Conservation (phyloP, 2,329 filamentous ascomycete species). For the Lasiodiplodia sp. region DNA sequence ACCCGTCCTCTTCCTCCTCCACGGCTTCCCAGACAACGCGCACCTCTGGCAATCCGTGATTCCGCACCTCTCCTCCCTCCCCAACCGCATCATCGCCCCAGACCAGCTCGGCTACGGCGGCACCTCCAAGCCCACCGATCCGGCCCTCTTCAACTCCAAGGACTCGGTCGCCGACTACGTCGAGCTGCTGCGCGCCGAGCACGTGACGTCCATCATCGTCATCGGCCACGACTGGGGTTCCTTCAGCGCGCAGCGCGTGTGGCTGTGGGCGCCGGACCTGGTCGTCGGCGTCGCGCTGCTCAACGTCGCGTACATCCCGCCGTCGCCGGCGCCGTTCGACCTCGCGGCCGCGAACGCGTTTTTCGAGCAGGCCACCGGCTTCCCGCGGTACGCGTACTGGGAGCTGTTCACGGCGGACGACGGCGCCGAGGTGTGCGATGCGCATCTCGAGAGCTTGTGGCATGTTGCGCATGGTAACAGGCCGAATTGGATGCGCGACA, state of each 20-base stretch:
- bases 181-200: conserved; percentile 40
- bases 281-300: conserved; percentile 53
- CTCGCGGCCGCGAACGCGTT: conserved; percentile 45
- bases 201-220: conserved; percentile 31
- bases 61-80: conserved; percentile 47
- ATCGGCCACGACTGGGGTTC: conserved; percentile 62
- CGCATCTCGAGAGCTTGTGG: conserved; percentile 50
- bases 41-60: conserved; percentile 54
- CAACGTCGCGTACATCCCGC: conserved; percentile 50
- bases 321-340: conserved; percentile 40
- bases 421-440: conserved; percentile 47
- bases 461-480: conserved; percentile 43
- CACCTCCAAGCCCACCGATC: conserved; percentile 44
- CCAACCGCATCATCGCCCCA: conserved; percentile 49
- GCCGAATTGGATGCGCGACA: conserved; percentile 42
- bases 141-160: conserved; percentile 36
- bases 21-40: conserved; percentile 60
- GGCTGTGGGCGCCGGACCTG: conserved; percentile 50
- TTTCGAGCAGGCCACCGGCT: conserved; percentile 47
- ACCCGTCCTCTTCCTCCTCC: conserved; percentile 51
- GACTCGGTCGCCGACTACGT: conserved; percentile 37
- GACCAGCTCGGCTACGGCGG: conserved; percentile 50
- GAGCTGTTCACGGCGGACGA: conserved; percentile 52
- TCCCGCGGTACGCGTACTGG: conserved; percentile 54
- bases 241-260: conserved; percentile 49